A percentile compares a stretch with the other conserved stretches of the same genome.
These are phyloP conservation scores for Secale cereale DNA, from an alignment of 176 grass and related monocot genomes.

Conservation along the genomic window DNA sequence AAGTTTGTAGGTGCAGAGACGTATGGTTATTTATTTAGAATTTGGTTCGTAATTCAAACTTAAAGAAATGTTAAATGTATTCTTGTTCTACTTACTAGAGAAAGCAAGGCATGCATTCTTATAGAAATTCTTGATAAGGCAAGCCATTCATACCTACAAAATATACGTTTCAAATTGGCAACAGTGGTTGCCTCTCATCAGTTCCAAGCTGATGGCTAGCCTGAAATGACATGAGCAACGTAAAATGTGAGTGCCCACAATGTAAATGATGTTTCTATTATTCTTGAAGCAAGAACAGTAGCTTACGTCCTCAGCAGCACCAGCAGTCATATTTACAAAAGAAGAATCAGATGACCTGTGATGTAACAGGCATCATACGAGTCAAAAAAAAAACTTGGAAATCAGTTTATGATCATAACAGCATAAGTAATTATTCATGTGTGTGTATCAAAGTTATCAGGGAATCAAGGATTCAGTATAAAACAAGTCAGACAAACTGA, in stretches of 20 bases:
- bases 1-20: neutral
- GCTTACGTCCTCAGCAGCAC: constrained; percentile 82
- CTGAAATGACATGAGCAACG: constrained; percentile 34
- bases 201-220: constrained; percentile 57
- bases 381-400: neutral
- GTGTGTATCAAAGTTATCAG: neutral
- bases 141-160: constrained; percentile 41
- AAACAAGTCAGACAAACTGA: constrained; percentile 3
- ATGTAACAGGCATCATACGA: constrained; percentile 7
- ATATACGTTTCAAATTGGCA: constrained; percentile 61
- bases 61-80: neutral
- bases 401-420: neutral
- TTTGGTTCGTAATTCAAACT: neutral
- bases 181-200: constrained; percentile 80
- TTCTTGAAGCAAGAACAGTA: neutral
- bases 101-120: neutral
- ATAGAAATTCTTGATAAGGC: neutral
- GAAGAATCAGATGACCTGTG: constrained; percentile 80
- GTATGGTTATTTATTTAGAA: neutral
- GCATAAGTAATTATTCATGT: neutral
- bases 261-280: neutral
- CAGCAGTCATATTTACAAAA: constrained; percentile 98
- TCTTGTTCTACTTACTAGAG: neutral
- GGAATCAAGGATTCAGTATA: neutral
- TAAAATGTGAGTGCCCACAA: neutral